Conservation (phyloP, 1,284 basidiomycete genomes). For the Schizophyllum amplum region DNA sequence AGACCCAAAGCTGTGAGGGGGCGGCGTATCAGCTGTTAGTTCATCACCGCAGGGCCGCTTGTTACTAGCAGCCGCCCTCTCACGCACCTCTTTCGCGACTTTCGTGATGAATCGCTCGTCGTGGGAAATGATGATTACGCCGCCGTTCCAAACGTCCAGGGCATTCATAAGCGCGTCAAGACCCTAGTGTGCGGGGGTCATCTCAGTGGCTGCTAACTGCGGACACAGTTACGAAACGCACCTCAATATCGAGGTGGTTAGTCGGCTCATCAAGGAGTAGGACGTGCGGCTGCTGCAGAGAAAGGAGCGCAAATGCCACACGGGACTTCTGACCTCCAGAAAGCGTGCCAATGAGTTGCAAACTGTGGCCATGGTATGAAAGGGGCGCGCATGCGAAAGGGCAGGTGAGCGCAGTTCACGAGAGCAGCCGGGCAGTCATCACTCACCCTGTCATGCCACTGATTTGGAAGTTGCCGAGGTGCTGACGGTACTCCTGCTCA, state of each 20-base stretch:
- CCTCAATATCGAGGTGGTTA: conserved; percentile 95
- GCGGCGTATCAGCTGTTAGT: conserved; percentile 2
- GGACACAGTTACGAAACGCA: conserved; percentile 20
- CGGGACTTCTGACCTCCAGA: conserved; percentile 96
- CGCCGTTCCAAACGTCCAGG: conserved; percentile 90
- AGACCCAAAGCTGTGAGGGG: conserved; percentile 73
- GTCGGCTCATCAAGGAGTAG: conserved; percentile 93
- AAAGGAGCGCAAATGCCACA: conserved; percentile 92
- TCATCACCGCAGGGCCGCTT: background rate
- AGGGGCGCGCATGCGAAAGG: conserved; percentile 5
- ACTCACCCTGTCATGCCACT: conserved; percentile 87
- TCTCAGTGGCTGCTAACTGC: background rate
- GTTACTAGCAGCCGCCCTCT: background rate
- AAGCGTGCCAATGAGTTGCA: conserved; percentile 78
- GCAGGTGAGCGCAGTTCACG: conserved; percentile 1
- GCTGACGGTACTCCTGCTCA: conserved; percentile 93
- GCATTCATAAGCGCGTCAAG: conserved; percentile 93
- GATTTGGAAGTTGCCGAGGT: conserved; percentile 98
- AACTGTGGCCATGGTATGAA: no score
- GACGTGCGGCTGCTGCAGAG: conserved; percentile 83
- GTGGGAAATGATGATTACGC: conserved; percentile 90
- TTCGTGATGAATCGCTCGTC: conserved; percentile 90
- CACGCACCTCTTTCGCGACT: conserved; percentile 64
- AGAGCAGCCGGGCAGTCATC: conserved; percentile 2
- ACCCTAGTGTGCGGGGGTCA: conserved; percentile 41